These are phyloP conservation scores for Cnidoscolus chayamansa DNA, from an alignment of 441 rosid genomes.

Conservation along the genomic window DNA sequence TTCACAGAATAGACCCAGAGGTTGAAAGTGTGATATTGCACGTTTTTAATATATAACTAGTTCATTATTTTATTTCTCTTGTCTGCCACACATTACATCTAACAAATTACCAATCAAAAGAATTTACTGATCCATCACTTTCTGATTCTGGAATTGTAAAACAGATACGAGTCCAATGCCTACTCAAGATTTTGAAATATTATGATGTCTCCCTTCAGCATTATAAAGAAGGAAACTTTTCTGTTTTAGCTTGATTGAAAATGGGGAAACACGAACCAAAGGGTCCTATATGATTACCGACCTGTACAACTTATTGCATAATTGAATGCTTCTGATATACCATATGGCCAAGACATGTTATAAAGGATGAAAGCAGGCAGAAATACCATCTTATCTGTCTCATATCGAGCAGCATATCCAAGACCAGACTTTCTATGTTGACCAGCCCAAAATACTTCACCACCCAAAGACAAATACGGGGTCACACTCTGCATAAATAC, in stretches of 20 bases:
- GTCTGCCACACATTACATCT: neutral
- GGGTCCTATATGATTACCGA: conserved; percentile 6
- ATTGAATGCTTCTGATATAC: neutral
- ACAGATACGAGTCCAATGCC: neutral
- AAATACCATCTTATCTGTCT: conserved; percentile 83
- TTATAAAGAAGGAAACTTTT: neutral
- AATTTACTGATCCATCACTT: neutral
- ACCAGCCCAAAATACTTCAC: conserved; percentile 97
- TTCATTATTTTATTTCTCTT: neutral
- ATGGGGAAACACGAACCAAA: neutral
- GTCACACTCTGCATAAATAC: conserved; percentile 63
- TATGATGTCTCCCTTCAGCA: neutral
- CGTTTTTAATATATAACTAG: neutral
- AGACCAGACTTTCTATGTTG: conserved; percentile 90
- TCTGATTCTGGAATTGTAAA: neutral
- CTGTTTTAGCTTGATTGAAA: neutral
- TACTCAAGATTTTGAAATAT: neutral
- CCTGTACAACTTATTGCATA: neutral
- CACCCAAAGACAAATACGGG: conserved; percentile 68
- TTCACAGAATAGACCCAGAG: neutral
- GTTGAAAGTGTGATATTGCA: neutral
- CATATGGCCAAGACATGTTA: neutral
- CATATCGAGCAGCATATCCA: conserved; percentile 94
- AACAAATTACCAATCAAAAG: neutral
- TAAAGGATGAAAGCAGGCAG: conserved; percentile 6